phyloP scores from a whole-genome alignment of 148 eudicot genomes.

The Diospyros kaki region DNA sequence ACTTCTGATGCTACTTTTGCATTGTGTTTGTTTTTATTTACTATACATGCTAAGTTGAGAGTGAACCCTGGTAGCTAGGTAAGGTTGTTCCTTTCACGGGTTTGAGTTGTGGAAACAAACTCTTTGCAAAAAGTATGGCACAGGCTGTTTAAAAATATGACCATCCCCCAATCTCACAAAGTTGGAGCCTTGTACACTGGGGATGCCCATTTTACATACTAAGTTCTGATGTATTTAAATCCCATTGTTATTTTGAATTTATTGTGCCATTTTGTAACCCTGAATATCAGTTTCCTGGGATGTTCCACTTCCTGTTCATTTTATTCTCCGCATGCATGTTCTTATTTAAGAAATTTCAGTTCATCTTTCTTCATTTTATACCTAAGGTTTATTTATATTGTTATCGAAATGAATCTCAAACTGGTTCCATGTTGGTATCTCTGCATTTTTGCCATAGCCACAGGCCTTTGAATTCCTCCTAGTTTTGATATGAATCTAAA shows the following conservation, averaged over 20 bases:
- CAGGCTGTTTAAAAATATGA: too few relatives aligned
- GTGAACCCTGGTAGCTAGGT: too few relatives aligned
- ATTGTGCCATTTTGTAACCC: neutral
- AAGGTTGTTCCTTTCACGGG: too few relatives aligned
- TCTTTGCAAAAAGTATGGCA: too few relatives aligned
- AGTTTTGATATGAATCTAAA: neutral
- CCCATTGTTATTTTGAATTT: neutral
- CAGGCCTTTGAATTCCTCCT: neutral
- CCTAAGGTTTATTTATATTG: neutral
- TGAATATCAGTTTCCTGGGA: neutral
- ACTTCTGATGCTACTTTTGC: neutral
- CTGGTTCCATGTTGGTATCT: neutral
- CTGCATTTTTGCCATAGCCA: neutral
- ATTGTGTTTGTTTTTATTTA: neutral
- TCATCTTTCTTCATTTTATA: neutral
- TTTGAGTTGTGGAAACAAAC: too few relatives aligned
- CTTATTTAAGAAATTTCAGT: neutral
- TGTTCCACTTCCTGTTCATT: neutral
- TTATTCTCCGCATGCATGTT: too few relatives aligned
- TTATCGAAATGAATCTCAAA: neutral
- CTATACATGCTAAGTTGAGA: neutral
- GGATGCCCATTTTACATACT: too few relatives aligned
- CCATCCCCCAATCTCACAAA: too few relatives aligned
- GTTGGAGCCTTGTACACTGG: too few relatives aligned
- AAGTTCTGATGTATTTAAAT: too few relatives aligned